Conservation (phyloP, 768 basidiomycete genomes). For the Leccinum barrowsii region DNA sequence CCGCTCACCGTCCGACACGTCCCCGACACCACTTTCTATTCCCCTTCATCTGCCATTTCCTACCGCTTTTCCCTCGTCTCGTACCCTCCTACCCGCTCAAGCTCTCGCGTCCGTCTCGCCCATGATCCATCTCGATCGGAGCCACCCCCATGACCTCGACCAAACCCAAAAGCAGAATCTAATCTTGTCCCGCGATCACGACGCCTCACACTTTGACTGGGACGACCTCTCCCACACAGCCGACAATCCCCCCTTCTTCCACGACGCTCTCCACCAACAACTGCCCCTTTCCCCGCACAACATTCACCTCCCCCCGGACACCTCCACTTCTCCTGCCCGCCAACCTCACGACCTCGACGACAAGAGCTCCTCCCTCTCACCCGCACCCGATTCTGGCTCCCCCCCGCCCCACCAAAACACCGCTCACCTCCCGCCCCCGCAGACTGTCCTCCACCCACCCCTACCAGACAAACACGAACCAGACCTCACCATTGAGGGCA, state of each 20-base stretch:
- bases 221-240: conserved; percentile 26
- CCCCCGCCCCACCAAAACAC: conserved; percentile 27
- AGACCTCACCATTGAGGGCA: conserved; percentile 32
- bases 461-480: conserved; percentile 29
- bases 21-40: neutral
- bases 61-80: neutral
- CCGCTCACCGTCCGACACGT: conserved; percentile 6
- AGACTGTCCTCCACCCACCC: conserved; percentile 16
- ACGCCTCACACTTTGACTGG: conserved; percentile 35
- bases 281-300: conserved; percentile 19
- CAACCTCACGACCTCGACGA: conserved; percentile 31
- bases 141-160: conserved; percentile 41
- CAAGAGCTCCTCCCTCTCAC: conserved; percentile 56
- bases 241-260: conserved; percentile 25
- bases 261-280: conserved; percentile 22
- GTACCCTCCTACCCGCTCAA: neutral
- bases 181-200: conserved; percentile 38
- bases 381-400: conserved; percentile 46
- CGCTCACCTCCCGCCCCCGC: conserved; percentile 16
- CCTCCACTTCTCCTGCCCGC: conserved; percentile 9
- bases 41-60: neutral
- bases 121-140: conserved; percentile 57
- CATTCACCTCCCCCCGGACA: conserved; percentile 9
- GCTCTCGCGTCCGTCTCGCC: conserved; percentile 4
- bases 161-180: conserved; percentile 40